phyloP scores from a whole-genome alignment of 2,329 filamentous ascomycete genomes.

The Cryphonectria nitschkei region DNA sequence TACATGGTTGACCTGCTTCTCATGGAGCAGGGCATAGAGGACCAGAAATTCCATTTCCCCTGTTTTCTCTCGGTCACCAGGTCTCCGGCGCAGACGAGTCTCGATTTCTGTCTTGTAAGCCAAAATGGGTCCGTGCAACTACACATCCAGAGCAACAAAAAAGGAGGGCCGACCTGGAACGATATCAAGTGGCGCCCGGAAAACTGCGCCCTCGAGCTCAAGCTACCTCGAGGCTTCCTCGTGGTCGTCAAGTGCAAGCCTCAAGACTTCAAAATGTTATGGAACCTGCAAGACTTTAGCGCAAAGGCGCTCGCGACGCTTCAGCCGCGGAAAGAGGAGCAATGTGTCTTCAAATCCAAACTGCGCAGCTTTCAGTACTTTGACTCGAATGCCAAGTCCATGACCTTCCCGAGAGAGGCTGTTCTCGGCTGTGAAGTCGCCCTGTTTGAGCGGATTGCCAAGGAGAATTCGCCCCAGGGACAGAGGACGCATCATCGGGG shows the following conservation, averaged over 20 bases:
- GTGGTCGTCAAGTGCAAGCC: conserved; percentile 73
- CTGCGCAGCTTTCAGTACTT: conserved; percentile 81
- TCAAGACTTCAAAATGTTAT: conserved; percentile 77
- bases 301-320: conserved; percentile 74
- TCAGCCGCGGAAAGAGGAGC: conserved; percentile 70
- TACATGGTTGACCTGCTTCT: conserved; percentile 76
- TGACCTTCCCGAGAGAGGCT: conserved; percentile 75
- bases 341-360: conserved; percentile 67
- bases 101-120: conserved; percentile 76
- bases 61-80: conserved; percentile 78
- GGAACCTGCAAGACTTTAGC: conserved; percentile 85
- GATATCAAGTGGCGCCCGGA: conserved; percentile 80
- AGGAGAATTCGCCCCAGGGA: conserved; percentile 73
- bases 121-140: conserved; percentile 80
- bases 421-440: conserved; percentile 72
- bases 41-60: conserved; percentile 69
- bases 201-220: conserved; percentile 66
- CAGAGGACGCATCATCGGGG: conserved; percentile 75
- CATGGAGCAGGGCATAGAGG: conserved; percentile 71
- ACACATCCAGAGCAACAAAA: conserved; percentile 69
- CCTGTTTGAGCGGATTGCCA: conserved; percentile 73
- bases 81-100: conserved; percentile 67
- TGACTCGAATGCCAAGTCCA: conserved; percentile 70
- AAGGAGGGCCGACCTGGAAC: conserved; percentile 74
- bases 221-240: conserved; percentile 75